Conservation (phyloP, 257 asterid species). For the Nicotiana otophora region DNA sequence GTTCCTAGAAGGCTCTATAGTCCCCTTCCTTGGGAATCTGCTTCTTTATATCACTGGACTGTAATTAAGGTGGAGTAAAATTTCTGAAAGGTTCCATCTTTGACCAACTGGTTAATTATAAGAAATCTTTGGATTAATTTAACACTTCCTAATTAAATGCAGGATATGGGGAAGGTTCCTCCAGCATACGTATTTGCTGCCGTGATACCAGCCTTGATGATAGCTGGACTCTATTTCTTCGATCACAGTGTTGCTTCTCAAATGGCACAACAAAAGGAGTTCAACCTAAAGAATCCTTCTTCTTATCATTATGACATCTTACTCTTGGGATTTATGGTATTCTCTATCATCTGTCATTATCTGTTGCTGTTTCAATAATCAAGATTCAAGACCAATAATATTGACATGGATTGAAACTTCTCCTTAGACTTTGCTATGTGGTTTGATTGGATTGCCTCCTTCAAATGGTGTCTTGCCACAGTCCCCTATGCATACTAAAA, state of each 20-base stretch:
- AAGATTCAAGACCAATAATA: not conserved
- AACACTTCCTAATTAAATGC: not conserved
- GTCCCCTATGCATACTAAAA: slow-evolving; percentile 9
- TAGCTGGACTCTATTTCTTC: slow-evolving; percentile 7
- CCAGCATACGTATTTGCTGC: not conserved
- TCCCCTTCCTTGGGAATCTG: slow-evolving; percentile 1
- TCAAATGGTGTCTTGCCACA: slow-evolving; percentile 7
- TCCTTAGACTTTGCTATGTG: not conserved
- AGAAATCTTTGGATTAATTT: not conserved
- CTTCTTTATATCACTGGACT: not conserved
- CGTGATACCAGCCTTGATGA: slow-evolving; percentile 1
- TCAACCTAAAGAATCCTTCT: slow-evolving; percentile 5
- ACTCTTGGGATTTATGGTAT: slow-evolving; percentile 9
- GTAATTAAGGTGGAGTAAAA: not conserved
- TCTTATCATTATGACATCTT: slow-evolving; percentile 1
- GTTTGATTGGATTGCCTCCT: not conserved
- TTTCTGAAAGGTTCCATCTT: too few relatives aligned
- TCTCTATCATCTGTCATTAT: not conserved
- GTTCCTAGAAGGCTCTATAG: slow-evolving; percentile 3
- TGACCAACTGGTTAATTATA: too few relatives aligned
- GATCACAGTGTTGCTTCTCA: slow-evolving; percentile 13
- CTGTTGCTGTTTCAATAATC: too few relatives aligned
- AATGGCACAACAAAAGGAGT: slow-evolving; percentile 7
- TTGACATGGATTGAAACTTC: not conserved
- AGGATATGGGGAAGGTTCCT: slow-evolving; percentile 7